Base-by-base conservation (phyloP, 208 protist species). In the Acanthamoeba pearcei region DNA sequence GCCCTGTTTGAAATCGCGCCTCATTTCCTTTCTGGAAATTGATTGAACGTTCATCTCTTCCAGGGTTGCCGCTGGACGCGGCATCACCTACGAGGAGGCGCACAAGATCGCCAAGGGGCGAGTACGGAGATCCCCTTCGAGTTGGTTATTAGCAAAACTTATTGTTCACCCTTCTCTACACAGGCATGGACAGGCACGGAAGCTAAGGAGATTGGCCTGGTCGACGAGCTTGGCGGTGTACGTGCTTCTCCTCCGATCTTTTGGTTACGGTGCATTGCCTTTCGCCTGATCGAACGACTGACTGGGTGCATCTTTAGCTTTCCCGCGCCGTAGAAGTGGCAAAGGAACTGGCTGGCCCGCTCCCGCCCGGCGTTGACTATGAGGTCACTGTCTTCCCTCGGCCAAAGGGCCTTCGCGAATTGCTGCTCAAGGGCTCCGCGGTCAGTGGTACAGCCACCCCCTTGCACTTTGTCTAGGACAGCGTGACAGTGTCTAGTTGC, bases 191-290 rank as follows among this genome's bases (percentile, higher is more conserved):
- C 64, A 17, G 64, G 89, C 29, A 51, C 32, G 10, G 89, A 72
- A 27, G 89, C 89, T 27, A 72, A 80, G 38, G 66, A 74, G 13
- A 24, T 78, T 10, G 89, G 89, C 24, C 89, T 93, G 10, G 89
- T 93, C 6, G 89, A 93, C 72, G 89, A 93, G 64, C 89, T 93
- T 27, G 89, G 89, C 15, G 89, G 89, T 3, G 89, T 93, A 93
- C 27, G 83, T 46, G 72, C 74, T 72, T 10, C 53, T 42, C 10
- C 57, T 51, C 78, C 8, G 19, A 29, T 55, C 76, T 10, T 29
- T 83, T 29, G 49, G n/a, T n/a, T n/a, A n/a, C n/a, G n/a, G 32
- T 29, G 17, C 1, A 6, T 53, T 24, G 12, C 6, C 32, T 88
- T 27, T 88, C 32, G 13, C 3, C 80, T 38, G 38, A 42, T 42